Conservation (phyloP, 2,329 filamentous ascomycete species). For the Aureobasidium sp. region DNA sequence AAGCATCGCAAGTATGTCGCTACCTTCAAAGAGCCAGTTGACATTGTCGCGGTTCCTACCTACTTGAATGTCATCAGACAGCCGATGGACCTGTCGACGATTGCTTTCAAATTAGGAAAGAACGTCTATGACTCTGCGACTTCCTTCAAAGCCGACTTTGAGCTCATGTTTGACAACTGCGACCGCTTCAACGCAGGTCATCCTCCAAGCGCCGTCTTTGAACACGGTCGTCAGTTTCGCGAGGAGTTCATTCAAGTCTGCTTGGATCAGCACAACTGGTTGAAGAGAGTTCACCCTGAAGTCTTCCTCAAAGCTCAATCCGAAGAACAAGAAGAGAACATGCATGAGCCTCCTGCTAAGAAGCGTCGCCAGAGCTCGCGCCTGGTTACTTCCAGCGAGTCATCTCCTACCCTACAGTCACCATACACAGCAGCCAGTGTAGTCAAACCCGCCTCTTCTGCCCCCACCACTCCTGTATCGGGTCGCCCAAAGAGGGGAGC, state of each 20-base stretch:
- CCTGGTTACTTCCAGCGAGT: background rate
- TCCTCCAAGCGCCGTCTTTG: background rate
- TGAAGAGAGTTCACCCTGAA: background rate
- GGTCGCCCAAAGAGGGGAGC: background rate
- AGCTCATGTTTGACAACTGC: constrained; percentile 3
- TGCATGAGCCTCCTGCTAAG: background rate
- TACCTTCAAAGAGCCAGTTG: background rate
- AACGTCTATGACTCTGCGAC: background rate
- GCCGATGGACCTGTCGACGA: background rate
- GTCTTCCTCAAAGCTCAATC: background rate
- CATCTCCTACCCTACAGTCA: background rate
- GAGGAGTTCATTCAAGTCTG: background rate
- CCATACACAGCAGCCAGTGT: background rate
- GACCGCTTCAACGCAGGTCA: background rate
- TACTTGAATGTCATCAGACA: background rate
- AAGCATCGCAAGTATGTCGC: background rate
- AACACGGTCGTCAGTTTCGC: background rate
- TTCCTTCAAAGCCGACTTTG: background rate
- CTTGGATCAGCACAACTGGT: background rate
- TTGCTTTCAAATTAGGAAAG: background rate
- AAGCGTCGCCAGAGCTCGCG: background rate
- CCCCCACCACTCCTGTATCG: background rate
- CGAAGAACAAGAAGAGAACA: background rate
- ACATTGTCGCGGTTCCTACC: background rate
- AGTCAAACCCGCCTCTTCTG: background rate